Conservation (phyloP, 1,284 basidiomycete genomes). For the Stygiomarasmius scandens region DNA sequence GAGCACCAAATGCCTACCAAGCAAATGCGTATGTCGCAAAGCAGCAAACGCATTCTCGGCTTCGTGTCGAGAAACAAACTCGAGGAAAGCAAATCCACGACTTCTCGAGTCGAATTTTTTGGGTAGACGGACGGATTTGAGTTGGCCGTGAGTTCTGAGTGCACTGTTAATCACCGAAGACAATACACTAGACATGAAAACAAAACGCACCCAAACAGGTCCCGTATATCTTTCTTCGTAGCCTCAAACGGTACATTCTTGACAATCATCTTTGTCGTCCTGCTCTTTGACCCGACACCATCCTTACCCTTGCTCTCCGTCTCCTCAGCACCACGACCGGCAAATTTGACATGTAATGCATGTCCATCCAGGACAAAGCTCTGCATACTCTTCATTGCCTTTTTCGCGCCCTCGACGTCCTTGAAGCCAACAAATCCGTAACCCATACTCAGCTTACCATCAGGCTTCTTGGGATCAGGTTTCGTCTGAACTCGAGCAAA, state of each 20-base stretch:
- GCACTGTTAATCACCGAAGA: slow-evolving; percentile 38
- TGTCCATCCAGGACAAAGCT: slow-evolving; percentile 90
- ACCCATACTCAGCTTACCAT: slow-evolving; percentile 82
- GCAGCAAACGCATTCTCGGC: slow-evolving; percentile 85
- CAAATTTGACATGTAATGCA: slow-evolving; percentile 82
- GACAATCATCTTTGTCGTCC: slow-evolving; percentile 89
- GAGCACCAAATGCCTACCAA: slow-evolving; percentile 92
- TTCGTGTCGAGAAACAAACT: slow-evolving; percentile 86
- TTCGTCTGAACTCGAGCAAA: slow-evolving; percentile 95
- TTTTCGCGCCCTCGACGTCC: slow-evolving; percentile 71
- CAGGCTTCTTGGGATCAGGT: slow-evolving; percentile 76
- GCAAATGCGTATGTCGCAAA: slow-evolving; percentile 91
- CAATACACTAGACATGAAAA: slow-evolving; percentile 6
- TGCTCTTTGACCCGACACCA: slow-evolving; percentile 47
- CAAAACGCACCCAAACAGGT: slow-evolving; percentile 77
- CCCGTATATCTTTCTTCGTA: slow-evolving; percentile 88
- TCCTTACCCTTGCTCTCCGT: slow-evolving; percentile 32
- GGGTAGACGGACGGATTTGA: slow-evolving; percentile 90
- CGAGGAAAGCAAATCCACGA: slow-evolving; percentile 95
- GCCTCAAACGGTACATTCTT: slow-evolving; percentile 99
- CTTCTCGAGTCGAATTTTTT: slow-evolving; percentile 85
- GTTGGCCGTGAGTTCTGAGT: slow-evolving; percentile 88
- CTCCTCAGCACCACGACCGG: slow-evolving; percentile 78
- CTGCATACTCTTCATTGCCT: slow-evolving; percentile 80
- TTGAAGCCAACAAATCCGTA: slow-evolving; percentile 96